These are phyloP conservation scores for Flueggea neowawraea DNA, from an alignment of 441 rosid species.

Conservation along the genomic window DNA sequence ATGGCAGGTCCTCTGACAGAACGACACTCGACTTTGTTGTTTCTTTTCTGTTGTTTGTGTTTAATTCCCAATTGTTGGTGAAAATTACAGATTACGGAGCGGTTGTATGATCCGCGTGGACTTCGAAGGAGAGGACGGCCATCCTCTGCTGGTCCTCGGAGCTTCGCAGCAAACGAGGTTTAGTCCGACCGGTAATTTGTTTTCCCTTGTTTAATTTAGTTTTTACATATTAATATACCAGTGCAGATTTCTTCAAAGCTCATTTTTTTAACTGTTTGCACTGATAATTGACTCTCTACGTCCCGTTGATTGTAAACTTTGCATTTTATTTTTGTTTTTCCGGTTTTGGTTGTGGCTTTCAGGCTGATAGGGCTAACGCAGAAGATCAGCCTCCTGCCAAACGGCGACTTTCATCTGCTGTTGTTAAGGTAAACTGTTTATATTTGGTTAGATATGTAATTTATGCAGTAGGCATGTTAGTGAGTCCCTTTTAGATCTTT, in stretches of 20 bases:
- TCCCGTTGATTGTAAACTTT: too few relatives aligned
- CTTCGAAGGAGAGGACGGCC: conserved; percentile 71
- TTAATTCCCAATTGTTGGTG: background rate
- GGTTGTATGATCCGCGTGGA: conserved; percentile 92
- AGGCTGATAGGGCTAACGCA: conserved; percentile 69
- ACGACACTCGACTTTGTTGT: background rate
- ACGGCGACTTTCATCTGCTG: conserved; percentile 83
- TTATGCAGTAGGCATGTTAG: too few relatives aligned
- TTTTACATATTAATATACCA: background rate
- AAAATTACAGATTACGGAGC: conserved; percentile 65
- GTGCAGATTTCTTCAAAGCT: too few relatives aligned
- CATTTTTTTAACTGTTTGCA: too few relatives aligned
- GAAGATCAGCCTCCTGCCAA: conserved; percentile 91
- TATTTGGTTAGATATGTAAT: background rate
- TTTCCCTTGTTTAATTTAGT: background rate
- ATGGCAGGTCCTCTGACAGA: conserved; percentile 51
- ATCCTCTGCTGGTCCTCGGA: conserved; percentile 49
- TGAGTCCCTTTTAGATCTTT: too few relatives aligned
- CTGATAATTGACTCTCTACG: too few relatives aligned
- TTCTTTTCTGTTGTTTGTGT: background rate
- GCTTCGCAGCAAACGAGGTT: conserved; percentile 51
- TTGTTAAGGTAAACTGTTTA: conserved; percentile 65
- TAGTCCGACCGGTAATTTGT: conserved; percentile 54
- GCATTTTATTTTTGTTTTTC: too few relatives aligned
- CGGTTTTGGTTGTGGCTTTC: conserved; percentile 2